Evolutionary conservation across 2,329 filamentous ascomycete genomes (phyloP), one percentile per base, ranked within the genome.

Genomic region (Drechslerella coelobrocha): DNA sequence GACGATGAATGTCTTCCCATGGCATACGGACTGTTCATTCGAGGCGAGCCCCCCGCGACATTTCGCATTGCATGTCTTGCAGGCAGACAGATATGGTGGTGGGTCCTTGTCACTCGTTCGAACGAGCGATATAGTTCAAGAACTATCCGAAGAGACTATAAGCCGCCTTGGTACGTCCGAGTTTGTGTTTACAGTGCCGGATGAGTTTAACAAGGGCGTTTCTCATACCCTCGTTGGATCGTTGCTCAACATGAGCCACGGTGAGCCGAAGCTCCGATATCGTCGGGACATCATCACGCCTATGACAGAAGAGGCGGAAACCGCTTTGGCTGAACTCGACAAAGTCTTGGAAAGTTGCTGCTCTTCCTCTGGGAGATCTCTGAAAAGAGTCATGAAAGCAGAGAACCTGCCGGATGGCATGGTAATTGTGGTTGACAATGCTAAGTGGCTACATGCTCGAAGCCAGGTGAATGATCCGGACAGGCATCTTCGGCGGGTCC

Each of bases 391-490:
- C 39, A 69, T 80, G 1, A 74, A 72, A 1, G 61, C 75, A 0
- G 66, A 76, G 9, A 45, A 66, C 2, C 61, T 79, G 48, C 77
- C 76, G 0, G 61, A 73, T n/a, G 76, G 76, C 1, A 76, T 76
- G 17, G 75, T 79, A 19, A 68, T 79, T 19, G 61, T 79, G 26
- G 72, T 80, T 24, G 78, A 79, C 68, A 79, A 80, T 61, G 59
- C 76, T 3, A 76, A 76, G 31, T 79, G 78, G 77, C 63, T 80
- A 12, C 79, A 80, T 75, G 77, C 77, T 7, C 74, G 78, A 31
- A 78, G 75, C 56, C 69, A 76, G 26, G 76, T 79, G 21, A 78
- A 75, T 19, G 78, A 80, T 65, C 77, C 76, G 2, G 60, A 76
- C n/a, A 75, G 78, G 14, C 78, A 79, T 72, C 68, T 79, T 29